Evolutionary conservation across 2,329 filamentous ascomycete species (phyloP).

Genomic region (Paraphaeosphaeria sporulosa): DNA sequence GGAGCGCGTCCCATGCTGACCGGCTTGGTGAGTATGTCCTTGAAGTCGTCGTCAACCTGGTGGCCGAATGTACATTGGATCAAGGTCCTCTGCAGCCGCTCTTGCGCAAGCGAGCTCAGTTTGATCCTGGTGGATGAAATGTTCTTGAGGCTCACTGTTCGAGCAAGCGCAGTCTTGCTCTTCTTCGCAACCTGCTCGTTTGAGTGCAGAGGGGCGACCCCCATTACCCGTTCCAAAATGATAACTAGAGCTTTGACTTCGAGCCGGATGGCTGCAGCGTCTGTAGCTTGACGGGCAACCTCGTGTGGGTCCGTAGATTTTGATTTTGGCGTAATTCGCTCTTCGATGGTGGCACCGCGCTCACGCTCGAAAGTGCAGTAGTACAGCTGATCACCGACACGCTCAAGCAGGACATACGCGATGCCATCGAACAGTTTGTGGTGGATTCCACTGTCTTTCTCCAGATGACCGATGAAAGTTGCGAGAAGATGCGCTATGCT

Average conservation of each 20-base stretch:
- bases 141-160: conserved; percentile 36
- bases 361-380: conserved; percentile 49
- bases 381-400: conserved; percentile 49
- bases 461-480: conserved; percentile 46
- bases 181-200: conserved; percentile 30
- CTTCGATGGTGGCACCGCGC: conserved; percentile 34
- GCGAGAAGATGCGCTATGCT: conserved; percentile 46
- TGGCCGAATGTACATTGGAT: conserved; percentile 54
- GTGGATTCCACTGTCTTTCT: conserved; percentile 45
- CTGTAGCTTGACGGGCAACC: conserved; percentile 24
- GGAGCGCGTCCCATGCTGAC: conserved; percentile 30
- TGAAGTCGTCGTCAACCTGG: conserved; percentile 48
- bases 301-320: conserved; percentile 15
- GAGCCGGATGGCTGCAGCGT: conserved; percentile 34
- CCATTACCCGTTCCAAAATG: conserved; percentile 51
- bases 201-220: conserved; percentile 48
- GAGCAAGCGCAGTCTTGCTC: conserved; percentile 15
- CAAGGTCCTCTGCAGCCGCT: conserved; percentile 55
- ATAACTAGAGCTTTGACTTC: conserved; percentile 53
- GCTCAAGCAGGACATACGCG: conserved; percentile 50
- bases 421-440: conserved; percentile 55
- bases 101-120: conserved; percentile 48
- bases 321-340: conserved; percentile 30
- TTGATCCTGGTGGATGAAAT: conserved; percentile 38
- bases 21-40: conserved; percentile 53